A percentile compares a stretch with the other conserved stretches of the same genome.
These are phyloP conservation scores for Geosmithia morbida DNA, from an alignment of 2,329 filamentous ascomycete genomes.

Conservation along the genomic window DNA sequence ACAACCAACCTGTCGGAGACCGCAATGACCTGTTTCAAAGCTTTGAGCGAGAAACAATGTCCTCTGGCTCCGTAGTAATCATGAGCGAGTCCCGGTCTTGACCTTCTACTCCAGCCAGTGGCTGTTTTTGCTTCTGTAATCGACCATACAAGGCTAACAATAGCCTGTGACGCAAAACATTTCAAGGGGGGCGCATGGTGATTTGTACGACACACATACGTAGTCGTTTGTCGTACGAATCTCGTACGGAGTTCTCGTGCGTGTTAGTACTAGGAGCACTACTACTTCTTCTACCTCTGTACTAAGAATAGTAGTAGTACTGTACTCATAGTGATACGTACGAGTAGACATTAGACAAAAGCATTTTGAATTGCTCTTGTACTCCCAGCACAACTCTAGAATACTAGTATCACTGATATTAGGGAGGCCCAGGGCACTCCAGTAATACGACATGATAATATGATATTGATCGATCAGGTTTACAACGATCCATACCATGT, in stretches of 20 bases:
- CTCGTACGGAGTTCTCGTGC: background rate
- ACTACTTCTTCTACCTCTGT: too few relatives aligned
- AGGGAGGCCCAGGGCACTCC: background rate
- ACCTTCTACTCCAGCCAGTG: background rate
- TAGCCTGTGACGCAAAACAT: background rate
- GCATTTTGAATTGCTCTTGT: background rate
- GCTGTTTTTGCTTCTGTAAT: background rate
- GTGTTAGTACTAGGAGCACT: background rate
- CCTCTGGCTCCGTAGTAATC: background rate
- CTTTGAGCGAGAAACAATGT: background rate
- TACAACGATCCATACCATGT: too few relatives aligned
- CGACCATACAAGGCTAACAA: background rate
- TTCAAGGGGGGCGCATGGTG: background rate
- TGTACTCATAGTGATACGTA: too few relatives aligned
- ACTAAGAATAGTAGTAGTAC: too few relatives aligned
- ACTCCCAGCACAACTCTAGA: background rate
- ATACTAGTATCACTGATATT: background rate
- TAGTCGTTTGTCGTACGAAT: background rate
- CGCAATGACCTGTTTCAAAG: background rate
- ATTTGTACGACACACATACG: background rate
- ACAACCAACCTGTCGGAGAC: background rate
- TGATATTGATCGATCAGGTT: too few relatives aligned
- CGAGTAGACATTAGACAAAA: too few relatives aligned
- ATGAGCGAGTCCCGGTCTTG: background rate
- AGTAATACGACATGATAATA: too few relatives aligned